phyloP scores from a whole-genome alignment of 192 early-diverging fungal species.

The Entophlyctis luteolus region DNA sequence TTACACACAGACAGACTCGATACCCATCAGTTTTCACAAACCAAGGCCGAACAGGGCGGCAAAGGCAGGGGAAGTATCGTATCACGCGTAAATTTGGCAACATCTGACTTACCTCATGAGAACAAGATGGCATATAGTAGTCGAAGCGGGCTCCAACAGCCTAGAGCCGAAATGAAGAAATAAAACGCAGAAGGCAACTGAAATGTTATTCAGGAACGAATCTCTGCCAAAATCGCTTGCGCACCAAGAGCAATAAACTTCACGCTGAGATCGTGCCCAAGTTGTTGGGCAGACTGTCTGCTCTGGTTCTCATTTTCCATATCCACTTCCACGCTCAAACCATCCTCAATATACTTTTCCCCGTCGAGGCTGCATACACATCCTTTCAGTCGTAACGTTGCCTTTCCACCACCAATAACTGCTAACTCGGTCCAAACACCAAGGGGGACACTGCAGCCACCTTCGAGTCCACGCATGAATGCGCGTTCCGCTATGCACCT shows the following conservation, averaged over 20 bases:
- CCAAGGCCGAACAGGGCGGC: too few relatives aligned
- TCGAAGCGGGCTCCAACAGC: too few relatives aligned
- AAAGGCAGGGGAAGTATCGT: too few relatives aligned
- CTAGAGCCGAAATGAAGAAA: too few relatives aligned
- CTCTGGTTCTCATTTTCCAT: slow-evolving; percentile 6
- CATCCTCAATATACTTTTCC: slow-evolving; percentile 51
- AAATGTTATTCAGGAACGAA: slow-evolving; percentile 19
- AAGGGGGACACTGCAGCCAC: slow-evolving; percentile 92
- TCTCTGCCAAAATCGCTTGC: slow-evolving; percentile 49
- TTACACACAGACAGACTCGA: too few relatives aligned
- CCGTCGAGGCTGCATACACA: slow-evolving; percentile 80
- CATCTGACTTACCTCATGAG: too few relatives aligned
- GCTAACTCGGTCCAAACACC: slow-evolving; percentile 61
- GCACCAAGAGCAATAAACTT: slow-evolving; percentile 53
- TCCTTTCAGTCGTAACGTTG: slow-evolving; percentile 54
- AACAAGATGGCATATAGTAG: too few relatives aligned
- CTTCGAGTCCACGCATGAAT: slow-evolving; percentile 81
- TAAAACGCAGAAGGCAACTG: too few relatives aligned
- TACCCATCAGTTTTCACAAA: too few relatives aligned
- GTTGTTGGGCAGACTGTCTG: slow-evolving; percentile 25
- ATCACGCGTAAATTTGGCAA: too few relatives aligned
- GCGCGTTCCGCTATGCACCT: slow-evolving; percentile 76
- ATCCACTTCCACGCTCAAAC: slow-evolving; percentile 21
- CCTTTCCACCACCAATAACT: not conserved
- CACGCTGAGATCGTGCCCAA: slow-evolving; percentile 48